Evolutionary conservation across 305 asterid genomes (phyloP), one percentile per base, ranked within the genome.

Genomic region (Plantago lanceolata): DNA sequence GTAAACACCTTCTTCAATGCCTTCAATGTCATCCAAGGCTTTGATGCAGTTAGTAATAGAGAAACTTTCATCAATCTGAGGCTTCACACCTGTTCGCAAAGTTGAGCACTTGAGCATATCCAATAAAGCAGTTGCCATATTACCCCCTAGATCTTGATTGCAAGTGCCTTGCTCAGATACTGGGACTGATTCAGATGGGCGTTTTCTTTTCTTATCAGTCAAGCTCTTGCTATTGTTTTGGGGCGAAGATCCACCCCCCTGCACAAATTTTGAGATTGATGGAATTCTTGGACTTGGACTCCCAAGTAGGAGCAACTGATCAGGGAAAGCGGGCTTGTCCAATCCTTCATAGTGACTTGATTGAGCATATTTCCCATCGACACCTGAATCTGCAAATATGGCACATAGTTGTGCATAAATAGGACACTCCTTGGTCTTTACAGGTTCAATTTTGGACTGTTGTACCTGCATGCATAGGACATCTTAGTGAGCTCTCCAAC

Each of bases 341-440:
- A 81, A 24, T 74, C 76, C 94, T 75, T 73, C 90, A 20, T 85
- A 90, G 80, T 90, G 97, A 76, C 97, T 90, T 54, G 97, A 90
- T 66, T 88, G 97, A 12, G 96, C 97, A 59, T 90, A 90, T 71
- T 81, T 86, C 9, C 97, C 97, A 69, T 86, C 94, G 53, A 84
- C 91, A 5, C 89, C 83, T 0, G 92, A 80, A 58, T 88, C 97
- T 47, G 89, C 96, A 76, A 90, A 90, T 75, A 90, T 90, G 4
- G 79, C 71, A 80, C 91, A 80, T 72, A 90, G 67, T 61, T 90
- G 94, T 43, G 81, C 89, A 37, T 79, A 90, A 19, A 90, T 85
- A 63, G 90, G 87, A 65, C 96, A 82, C 59, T 86, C 97, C 86
- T 86, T 90, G 44, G 75, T 68, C 87, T 86, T 90, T 60, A 76